Percentiles rank a stretch among this genome's conserved stretches.
phyloP scores from a whole-genome alignment of 768 basidiomycete genomes.

The Hemileccinum rubropunctum region DNA sequence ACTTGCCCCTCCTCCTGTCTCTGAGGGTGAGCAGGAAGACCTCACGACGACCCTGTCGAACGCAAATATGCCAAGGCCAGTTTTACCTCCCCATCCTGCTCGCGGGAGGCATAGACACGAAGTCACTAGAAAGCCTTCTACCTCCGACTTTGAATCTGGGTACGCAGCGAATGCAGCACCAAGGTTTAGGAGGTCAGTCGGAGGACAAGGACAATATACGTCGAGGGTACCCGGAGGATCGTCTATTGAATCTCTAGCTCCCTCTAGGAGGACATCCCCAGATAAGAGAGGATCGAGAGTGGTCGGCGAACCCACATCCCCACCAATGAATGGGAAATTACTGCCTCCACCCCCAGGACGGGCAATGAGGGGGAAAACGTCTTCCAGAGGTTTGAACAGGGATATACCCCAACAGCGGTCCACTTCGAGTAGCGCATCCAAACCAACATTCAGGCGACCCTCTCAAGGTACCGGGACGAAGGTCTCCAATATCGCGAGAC shows the following conservation, averaged over 20 bases:
- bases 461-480: constrained; percentile 53
- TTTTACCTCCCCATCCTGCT: constrained; percentile 34
- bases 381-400: constrained; percentile 32
- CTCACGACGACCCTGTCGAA: constrained; percentile 25
- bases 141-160: constrained; percentile 87
- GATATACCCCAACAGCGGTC: constrained; percentile 44
- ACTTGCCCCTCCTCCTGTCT: constrained; percentile 56
- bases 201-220: constrained; percentile 39
- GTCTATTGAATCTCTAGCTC: constrained; percentile 51
- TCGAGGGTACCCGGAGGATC: constrained; percentile 48
- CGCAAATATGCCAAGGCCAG: constrained; percentile 19
- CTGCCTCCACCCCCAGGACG: constrained; percentile 31
- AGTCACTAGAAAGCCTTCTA: constrained; percentile 52
- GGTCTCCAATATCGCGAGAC: constrained; percentile 85
- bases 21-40: constrained; percentile 82
- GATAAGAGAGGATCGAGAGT: constrained; percentile 55
- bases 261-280: constrained; percentile 68
- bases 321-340: constrained; percentile 21
- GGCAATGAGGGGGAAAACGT: constrained; percentile 36
- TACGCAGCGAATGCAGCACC: constrained; percentile 93
- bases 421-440: constrained; percentile 36
- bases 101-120: constrained; percentile 50
- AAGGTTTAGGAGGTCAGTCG: constrained; percentile 54
- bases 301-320: constrained; percentile 35
- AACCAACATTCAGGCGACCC: constrained; percentile 55